Conservation (phyloP, 1,284 basidiomycete genomes). For the Ustilago shanxiensis region DNA sequence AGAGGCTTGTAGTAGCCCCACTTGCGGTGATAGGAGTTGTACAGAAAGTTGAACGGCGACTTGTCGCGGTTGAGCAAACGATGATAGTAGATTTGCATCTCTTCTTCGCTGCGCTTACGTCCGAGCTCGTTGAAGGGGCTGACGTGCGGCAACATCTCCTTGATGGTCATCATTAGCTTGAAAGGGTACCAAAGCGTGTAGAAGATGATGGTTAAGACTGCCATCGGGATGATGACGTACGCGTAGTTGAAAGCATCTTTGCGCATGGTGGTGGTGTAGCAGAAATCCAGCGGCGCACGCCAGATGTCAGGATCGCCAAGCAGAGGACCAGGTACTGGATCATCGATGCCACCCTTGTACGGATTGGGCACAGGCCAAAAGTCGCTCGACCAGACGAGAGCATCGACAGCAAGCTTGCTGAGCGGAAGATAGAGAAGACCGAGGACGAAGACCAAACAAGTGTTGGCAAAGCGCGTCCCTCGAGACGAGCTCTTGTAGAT, state of each 20-base stretch:
- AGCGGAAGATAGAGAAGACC: slow-evolving; percentile 63
- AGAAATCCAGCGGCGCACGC: slow-evolving; percentile 78
- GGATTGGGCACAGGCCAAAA: slow-evolving; percentile 74
- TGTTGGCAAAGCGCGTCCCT: slow-evolving; percentile 59
- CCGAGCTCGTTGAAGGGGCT: slow-evolving; percentile 81
- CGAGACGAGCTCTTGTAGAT: slow-evolving; percentile 53
- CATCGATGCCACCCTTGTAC: slow-evolving; percentile 74
- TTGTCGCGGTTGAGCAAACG: slow-evolving; percentile 77
- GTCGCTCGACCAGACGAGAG: slow-evolving; percentile 61
- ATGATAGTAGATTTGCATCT: slow-evolving; percentile 81
- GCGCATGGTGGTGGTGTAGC: slow-evolving; percentile 78
- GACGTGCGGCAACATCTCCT: slow-evolving; percentile 76
- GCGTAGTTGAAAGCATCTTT: slow-evolving; percentile 81
- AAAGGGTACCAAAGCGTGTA: slow-evolving; percentile 83
- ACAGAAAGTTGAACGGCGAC: slow-evolving; percentile 81
- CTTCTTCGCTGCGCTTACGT: slow-evolving; percentile 73
- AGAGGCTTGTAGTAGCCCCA: slow-evolving; percentile 69
- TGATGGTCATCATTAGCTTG: slow-evolving; percentile 75
- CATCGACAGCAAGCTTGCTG: slow-evolving; percentile 64
- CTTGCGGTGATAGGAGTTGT: slow-evolving; percentile 73
- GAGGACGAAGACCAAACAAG: slow-evolving; percentile 58
- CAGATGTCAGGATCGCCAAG: slow-evolving; percentile 74
- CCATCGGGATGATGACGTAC: slow-evolving; percentile 76
- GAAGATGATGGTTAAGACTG: slow-evolving; percentile 74
- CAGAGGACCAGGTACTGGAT: slow-evolving; percentile 70